Base-by-base conservation (phyloP, 352 stramenopile species). In the Globisporangium canariense region DNA sequence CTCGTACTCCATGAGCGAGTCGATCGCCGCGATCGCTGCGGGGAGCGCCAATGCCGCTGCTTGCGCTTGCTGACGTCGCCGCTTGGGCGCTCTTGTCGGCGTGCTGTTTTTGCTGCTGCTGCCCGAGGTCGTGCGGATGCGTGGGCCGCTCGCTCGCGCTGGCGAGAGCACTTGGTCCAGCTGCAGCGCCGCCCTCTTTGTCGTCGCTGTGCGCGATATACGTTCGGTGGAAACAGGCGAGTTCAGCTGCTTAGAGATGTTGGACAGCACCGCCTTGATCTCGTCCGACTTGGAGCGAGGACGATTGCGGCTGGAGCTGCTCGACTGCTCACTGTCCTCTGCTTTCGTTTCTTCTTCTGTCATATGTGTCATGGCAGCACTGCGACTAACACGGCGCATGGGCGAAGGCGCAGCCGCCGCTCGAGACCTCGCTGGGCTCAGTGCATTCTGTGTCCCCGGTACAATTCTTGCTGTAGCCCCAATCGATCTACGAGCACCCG, bases 1-100 rank as follows among this genome's bases (percentile, higher is more conserved):
- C 11, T 71, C 64, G 25, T 81, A 79, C 0, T 74, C 75, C 30
- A 91, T 58, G 10, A 94, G 22, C 62, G 57, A 14, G 66, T 76
- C 57, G 64, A 70, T n/a, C 10, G n/a, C 32, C 16, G 52, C 32
- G 11, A 58, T 58, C 32, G 32, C 52, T 32, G 32, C 52, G 3
- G 52, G 16, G 4, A 58, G 40, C 9, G 52, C 38, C 13, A 41
- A 8, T 78, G 81, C 58, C 82, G 73, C 7, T 76, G 72, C 62
- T 87, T 89, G 1, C 70, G 72, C 45, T 51, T 43, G 54, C 55
- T 64, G 63, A 13, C 56, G 57, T 22, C 30, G 36, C 1, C 53
- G 61, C 53, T 67, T 67, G 7, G 18, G 16, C 9, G 41, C 34
- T 45, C 52, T 50, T 5, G 14, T 49, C 38, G 61, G 53, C 0